Percentiles rank a stretch among this genome's conserved stretches.
Evolutionary conservation across 768 basidiomycete species (phyloP).

Genomic region (Amanita pseudoporphyria): DNA sequence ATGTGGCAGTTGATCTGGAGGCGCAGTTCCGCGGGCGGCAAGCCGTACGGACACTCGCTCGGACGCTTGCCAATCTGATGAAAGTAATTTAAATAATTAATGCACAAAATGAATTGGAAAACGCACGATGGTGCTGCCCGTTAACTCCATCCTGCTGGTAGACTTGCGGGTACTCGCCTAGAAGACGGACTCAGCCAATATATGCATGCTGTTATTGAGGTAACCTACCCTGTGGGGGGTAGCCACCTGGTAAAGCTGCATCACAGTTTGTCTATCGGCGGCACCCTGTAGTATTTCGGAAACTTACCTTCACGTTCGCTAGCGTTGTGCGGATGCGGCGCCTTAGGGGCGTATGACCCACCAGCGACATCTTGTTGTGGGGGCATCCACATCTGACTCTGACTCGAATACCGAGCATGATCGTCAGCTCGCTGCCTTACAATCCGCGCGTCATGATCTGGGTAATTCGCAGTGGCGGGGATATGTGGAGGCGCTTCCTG

Average conservation of each 20-base stretch:
- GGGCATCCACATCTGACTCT: conserved; percentile 17
- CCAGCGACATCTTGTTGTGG: conserved; percentile 10
- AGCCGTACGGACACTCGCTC: conserved; percentile 52
- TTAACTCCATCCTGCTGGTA: conserved; percentile 13
- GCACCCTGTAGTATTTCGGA: conserved; percentile 6
- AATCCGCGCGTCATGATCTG: conserved; percentile 9
- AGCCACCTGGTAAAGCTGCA: conserved; percentile 35
- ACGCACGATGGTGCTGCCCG: conserved; percentile 3
- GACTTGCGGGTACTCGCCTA: conserved; percentile 16
- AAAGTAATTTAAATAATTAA: conserved; percentile 11
- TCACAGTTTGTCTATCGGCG: conserved; percentile 5
- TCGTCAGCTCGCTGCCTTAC: conserved; percentile 1
- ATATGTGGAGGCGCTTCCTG: conserved; percentile 9
- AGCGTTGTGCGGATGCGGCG: conserved; percentile 39
- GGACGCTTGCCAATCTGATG: conserved; percentile 38
- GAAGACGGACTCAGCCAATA: conserved; percentile 1
- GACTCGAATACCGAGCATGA: conserved; percentile 1
- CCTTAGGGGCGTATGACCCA: conserved; percentile 30
- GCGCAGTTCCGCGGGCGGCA: conserved; percentile 37
- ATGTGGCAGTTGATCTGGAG: conserved; percentile 19
- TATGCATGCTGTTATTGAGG: background rate
- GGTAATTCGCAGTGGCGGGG: background rate
- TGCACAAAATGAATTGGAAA: background rate
- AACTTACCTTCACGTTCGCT: conserved; percentile 49
- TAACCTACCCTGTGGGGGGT: conserved; percentile 27